Base-by-base conservation (phyloP, 345 rosid genomes). In the Barbarea vulgaris region DNA sequence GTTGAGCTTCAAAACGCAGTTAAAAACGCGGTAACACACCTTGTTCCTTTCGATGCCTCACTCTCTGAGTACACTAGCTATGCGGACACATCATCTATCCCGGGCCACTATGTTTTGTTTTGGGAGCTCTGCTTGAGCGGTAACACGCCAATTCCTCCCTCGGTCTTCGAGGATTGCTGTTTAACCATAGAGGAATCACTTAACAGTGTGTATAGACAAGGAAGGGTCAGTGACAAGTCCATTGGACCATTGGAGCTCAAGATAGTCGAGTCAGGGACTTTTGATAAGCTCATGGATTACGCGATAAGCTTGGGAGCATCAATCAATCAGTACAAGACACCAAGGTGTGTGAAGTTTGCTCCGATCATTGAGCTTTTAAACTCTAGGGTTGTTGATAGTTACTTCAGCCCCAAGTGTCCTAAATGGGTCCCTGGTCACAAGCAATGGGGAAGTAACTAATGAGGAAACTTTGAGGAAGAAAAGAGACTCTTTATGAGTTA, bases 251-350 rank as follows among this genome's bases (percentile, higher is more conserved):
- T 94, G 6, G 98, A 94, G 93, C 85, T 94, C 77, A 91, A 77
- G 87, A 76, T 94, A 25, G 98, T 91, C 31, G 96, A 88, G 83
- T 42, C 82, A 63, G 98, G 98, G 73, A 94, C 97, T 37, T 94
- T 94, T 54, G 98, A 94, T 75, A 94, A 94, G 86, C 85, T 94
- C 44, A 94, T 94, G 98, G 97, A 94, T 80, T 91, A 91, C 74
- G 95, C 97, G 46, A 91, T 94, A 10, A 94, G 97, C 82, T 57
- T 83, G 22, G 97, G 98, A 4, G 98, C 97, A 42, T 94, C 98
- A 17, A 91, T 94, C 14, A 91, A 91, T 79, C 97, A 94, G 84
- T 94, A 94, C 83, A 94, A 94, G 86, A 88, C 98, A 11, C 97
- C 98, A 4, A 85, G 98, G 81, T 94, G 98, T 63, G 96, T 94